These are phyloP conservation scores for Cubamyces sp. DNA, from an alignment of 768 basidiomycete species.

Conservation along the genomic window DNA sequence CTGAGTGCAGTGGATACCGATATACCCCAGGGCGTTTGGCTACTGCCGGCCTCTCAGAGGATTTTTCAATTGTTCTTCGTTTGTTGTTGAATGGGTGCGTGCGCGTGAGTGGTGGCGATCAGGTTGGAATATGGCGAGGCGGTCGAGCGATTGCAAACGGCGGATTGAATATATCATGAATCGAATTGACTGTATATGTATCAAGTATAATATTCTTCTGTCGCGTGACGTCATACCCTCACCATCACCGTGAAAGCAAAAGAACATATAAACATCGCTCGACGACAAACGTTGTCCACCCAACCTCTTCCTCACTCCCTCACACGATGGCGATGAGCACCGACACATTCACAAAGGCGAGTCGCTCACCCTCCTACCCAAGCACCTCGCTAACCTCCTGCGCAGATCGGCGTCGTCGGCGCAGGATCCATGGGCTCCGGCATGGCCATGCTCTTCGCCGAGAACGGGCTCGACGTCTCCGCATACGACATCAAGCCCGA, in stretches of 20 bases:
- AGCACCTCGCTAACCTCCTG: not conserved
- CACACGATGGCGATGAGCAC: not conserved
- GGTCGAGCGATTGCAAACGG: not conserved
- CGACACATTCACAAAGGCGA: constrained; percentile 12
- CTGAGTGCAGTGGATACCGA: not conserved
- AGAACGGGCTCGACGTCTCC: constrained; percentile 27
- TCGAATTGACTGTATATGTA: constrained; percentile 18
- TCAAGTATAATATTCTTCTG: constrained; percentile 20
- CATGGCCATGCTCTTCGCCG: constrained; percentile 33
- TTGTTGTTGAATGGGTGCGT: not conserved
- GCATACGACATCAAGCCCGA: constrained; percentile 25
- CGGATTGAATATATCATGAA: not conserved
- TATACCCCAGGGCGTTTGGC: constrained; percentile 11
- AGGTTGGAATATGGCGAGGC: too few relatives aligned
- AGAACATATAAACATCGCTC: not conserved
- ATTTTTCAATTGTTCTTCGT: not conserved
- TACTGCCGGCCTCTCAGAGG: not conserved
- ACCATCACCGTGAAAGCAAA: not conserved
- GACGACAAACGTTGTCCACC: not conserved
- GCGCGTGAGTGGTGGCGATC: not conserved
- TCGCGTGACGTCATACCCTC: constrained; percentile 10
- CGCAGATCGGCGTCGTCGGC: constrained; percentile 29
- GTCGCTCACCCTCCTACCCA: not conserved
- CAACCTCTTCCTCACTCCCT: not conserved
- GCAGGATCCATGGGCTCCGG: constrained; percentile 32